Evolutionary conservation across 371 early-diverging fungal species (phyloP).

Genomic region (Choanephora cucurbitarum): DNA sequence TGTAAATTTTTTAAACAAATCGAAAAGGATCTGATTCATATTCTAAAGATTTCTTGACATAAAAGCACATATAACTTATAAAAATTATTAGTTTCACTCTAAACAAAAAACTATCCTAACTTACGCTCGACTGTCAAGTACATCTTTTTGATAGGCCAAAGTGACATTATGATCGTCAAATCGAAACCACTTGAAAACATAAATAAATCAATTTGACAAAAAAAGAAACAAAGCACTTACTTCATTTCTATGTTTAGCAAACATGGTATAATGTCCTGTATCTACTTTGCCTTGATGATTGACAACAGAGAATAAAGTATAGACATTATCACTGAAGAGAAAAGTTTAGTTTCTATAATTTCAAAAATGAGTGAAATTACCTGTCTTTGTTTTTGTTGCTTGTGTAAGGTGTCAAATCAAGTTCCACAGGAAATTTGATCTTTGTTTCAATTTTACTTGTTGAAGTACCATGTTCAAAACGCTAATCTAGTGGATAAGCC

Average conservation of each 20-base stretch:
- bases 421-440: conserved; percentile 81
- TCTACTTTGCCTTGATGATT: conserved; percentile 90
- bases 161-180: conserved; percentile 90
- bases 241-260: conserved; percentile 74
- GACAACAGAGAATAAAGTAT: conserved; percentile 88
- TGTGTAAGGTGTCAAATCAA: conserved; percentile 94
- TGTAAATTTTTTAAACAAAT: conserved; percentile 8
- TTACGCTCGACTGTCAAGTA: conserved; percentile 77
- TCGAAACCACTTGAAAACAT: conserved; percentile 94
- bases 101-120: too few species aligned
- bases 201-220: conserved; percentile 3
- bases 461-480: conserved; percentile 80
- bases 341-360: too few species aligned
- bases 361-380: too few species aligned
- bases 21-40: conserved; percentile 38
- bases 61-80: conserved; percentile 96
- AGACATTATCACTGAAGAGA: conserved; percentile 57
- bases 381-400: conserved; percentile 39
- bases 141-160: conserved; percentile 70
- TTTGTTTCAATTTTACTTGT: conserved; percentile 86
- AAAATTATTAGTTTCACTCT: too few species aligned
- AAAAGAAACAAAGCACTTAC: conserved; percentile 40
- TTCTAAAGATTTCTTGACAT: conserved; percentile 71
- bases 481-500: too few species aligned
- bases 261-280: conserved; percentile 93